Evolutionary conservation across 176 grass and related monocot species (phyloP), one percentile per base, ranked within the genome.

Genomic region (Cocos nucifera): DNA sequence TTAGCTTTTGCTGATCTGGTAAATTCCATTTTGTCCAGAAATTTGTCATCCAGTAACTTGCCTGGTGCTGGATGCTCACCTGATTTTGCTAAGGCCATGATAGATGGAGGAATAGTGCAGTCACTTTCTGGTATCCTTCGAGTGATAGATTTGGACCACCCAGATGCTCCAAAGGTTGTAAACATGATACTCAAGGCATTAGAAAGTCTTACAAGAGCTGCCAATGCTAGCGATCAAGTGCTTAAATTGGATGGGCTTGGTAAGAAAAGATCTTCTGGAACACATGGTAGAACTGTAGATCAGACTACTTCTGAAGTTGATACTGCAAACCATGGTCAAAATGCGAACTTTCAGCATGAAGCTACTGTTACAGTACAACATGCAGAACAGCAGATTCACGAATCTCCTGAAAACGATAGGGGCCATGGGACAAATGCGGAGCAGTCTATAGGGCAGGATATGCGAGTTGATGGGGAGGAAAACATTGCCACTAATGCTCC

Each of bases 81-180:
- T 71, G 83, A 92, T 80, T 77, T 87, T 80, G 88, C 80, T 53
- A 85, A 83, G 75, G 80, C 83, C 58, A 92, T 92, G 88, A 76
- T 92, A 65, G 83, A 92, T 61, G 88, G 88, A 50, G 69, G 80
- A 73, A 84, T 83, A 66, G 73, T 87, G 57, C 83, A 81, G 57
- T 92, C 76, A 26, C 83, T 92, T 64, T 83, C 83, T 61, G 70
- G 64, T 86, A 63, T 92, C 35, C 77, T 92, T 62, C 85, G 77
- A 75, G 76, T 80, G 56, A 82, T 87, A 69, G 88, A 92, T 58
- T 65, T 92, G 19, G 83, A 92, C 70, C 83, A 87, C 63, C 88
- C 88, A 49, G 76, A 87, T 80, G 70, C 77, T 80, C 73, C 80
- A 64, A 92, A 79, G 66, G 73, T 78, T 71, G 71, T 82, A 56